Base-by-base conservation (phyloP, 768 basidiomycete genomes). In the Rhodosporidiobolus odoratus region DNA sequence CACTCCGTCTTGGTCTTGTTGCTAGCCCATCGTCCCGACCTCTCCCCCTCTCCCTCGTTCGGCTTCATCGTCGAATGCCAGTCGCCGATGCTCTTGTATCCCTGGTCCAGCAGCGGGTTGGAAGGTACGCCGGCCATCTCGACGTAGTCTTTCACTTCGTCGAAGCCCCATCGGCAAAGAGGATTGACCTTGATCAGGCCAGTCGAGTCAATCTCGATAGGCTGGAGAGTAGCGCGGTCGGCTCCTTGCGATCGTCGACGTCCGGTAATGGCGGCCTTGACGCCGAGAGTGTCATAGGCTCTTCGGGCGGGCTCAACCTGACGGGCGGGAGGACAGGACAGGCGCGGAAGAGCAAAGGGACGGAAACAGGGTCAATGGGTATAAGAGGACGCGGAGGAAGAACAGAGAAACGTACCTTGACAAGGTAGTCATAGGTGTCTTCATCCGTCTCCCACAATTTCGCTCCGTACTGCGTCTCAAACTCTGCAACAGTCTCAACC, bases 111-210 rank as follows among this genome's bases (percentile, higher is more conserved):
- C 8, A 99, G 84, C 69, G 85, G 86, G 82, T 99, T 98, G 70
- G 86, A 86, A 4, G 94, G 94, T 1, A 97, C 93, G 54, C 85
- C 81, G 80, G 97, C 86, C 69, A 85, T 83, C 52, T 86, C 86
- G 71, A 95, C 84, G 79, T 97, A 94, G 79, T 86, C 87, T 71
- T 96, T 88, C 25, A 97, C 90, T 48, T 90, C 80, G 13, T 82
- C 79, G 80, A 96, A 95, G 30, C 84, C 85, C 96, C 96, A 99
- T 25, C 86, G 82, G 76, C 87, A 92, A 50, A 99, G 84, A 0
- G 95, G 95, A 79, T 99, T 98, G 56, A 99, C 85, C 82, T 99
- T 98, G 72, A 97, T 79, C 38, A 98, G 81, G 9, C 93, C 94
- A 1, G 90, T 92, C 62, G 84, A 83, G 80, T 99, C 95, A 38